These are phyloP conservation scores for Cucumis variabilis DNA, from an alignment of 331 rosid species.

Conservation along the genomic window DNA sequence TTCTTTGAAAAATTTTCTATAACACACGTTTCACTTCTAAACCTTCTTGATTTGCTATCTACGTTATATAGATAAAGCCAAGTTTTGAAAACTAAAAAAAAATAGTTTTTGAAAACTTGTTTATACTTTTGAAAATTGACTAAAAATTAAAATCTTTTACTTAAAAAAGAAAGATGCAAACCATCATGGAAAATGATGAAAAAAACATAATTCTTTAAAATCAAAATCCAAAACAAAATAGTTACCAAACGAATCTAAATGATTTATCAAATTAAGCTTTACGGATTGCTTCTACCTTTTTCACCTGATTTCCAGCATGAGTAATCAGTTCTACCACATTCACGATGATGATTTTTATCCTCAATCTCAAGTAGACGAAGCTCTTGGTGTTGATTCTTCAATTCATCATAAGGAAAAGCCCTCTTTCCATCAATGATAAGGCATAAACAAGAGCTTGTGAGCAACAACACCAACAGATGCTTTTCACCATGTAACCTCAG, in stretches of 20 bases:
- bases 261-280: not conserved
- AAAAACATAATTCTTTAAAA: too few relatives aligned
- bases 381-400: not conserved
- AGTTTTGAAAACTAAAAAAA: too few relatives aligned
- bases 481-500: not conserved
- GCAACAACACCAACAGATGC: not conserved
- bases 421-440: slow-evolving; percentile 15
- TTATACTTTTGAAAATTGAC: too few relatives aligned
- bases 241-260: not conserved
- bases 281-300: not conserved
- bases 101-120: too few relatives aligned
- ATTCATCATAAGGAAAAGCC: not conserved
- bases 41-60: too few relatives aligned
- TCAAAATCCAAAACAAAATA: not conserved
- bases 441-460: slow-evolving; percentile 19
- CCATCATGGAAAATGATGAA: too few relatives aligned
- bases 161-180: too few relatives aligned
- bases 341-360: slow-evolving; percentile 19
- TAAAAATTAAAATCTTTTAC: too few relatives aligned
- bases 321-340: not conserved
- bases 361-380: not conserved
- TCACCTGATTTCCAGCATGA: not conserved
- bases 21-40: too few relatives aligned
- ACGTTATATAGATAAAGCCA: too few relatives aligned
- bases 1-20: too few relatives aligned